Evolutionary conservation across 176 grass and related monocot genomes (phyloP).

Genomic region (Avena insularis): DNA sequence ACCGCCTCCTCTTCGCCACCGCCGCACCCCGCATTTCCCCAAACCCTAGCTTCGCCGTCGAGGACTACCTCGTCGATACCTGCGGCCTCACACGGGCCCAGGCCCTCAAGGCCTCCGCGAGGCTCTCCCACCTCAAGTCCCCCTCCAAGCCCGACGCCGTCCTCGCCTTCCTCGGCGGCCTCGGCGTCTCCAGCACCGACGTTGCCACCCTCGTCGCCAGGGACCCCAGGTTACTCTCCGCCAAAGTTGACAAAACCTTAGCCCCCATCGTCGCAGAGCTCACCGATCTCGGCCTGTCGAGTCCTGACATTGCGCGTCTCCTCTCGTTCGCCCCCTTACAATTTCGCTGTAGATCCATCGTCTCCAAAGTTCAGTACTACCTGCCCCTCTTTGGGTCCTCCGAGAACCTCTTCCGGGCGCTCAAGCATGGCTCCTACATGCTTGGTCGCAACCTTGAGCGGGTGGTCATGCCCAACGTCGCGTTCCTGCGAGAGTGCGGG

Average conservation of each 20-base stretch:
- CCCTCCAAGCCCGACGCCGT: not conserved
- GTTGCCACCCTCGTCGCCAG: not conserved
- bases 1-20: not conserved
- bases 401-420: not conserved
- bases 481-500: not conserved
- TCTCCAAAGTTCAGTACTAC: slow-evolving; percentile 1
- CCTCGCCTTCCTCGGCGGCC: not conserved
- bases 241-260: not conserved
- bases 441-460: not conserved
- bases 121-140: not conserved
- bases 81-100: slow-evolving; percentile 3
- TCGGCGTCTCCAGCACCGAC: not conserved
- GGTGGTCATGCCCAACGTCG: not conserved
- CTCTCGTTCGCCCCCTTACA: not conserved
- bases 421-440: not conserved
- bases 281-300: not conserved
- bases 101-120: not conserved
- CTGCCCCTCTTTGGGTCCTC: not conserved
- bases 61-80: slow-evolving; percentile 3
- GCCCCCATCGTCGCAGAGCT: not conserved
- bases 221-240: not conserved
- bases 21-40: not conserved
- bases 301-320: not conserved
- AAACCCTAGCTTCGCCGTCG: not conserved
- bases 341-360: not conserved